Base-by-base conservation (phyloP, 1,284 basidiomycete species). In the Malassezia furfur region DNA sequence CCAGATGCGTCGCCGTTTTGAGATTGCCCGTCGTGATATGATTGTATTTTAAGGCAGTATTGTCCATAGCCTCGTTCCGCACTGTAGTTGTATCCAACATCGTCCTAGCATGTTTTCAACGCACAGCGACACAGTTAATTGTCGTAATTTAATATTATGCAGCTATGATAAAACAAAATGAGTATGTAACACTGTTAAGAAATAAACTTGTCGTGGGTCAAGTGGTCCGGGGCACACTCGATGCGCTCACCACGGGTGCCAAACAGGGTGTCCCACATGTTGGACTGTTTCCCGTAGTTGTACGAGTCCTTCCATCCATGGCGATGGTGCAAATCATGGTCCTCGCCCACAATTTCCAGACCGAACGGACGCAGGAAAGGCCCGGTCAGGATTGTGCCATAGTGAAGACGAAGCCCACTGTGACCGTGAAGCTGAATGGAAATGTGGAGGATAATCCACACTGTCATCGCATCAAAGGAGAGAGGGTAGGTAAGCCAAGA, bases 241-340 rank as follows among this genome's bases (percentile, higher is more conserved):
- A 74, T 63, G 6, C 73, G 59, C 17, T 63, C 57, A 11, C 64
- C 62, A 30, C 49, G 62, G 0, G 70, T 72, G 1, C 67, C 67
- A 32, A 72, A 75, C n/a, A 74, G 31, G 9, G 44, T 46, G 48
- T 74, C 72, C 68, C 69, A 74, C 10, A 74, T 19, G 2, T 65
- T 46, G 0, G 67, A 66, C 53, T 76, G 70, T 36, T 75, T 72
- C 9, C 70, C 72, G 50, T 68, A 73, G 52, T 69, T 68, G 19
- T 59, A 57, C 5, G 50, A 55, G 55, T 55, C 59, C 35, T 52
- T 67, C 70, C 59, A 71, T 0, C 74, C 73, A 14, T 61, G 57
- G 15, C 71, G 52, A 48, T 75, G 74, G 48, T 76, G 74, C n/a
- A 74, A 52, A 43, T 74, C 72, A 48, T 74, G 70, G 43, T 75